A percentile compares a stretch with the other conserved stretches of the same genome.
Evolutionary conservation across 257 asterid species (phyloP).

Genomic region (Ajuga chamaepitys): DNA sequence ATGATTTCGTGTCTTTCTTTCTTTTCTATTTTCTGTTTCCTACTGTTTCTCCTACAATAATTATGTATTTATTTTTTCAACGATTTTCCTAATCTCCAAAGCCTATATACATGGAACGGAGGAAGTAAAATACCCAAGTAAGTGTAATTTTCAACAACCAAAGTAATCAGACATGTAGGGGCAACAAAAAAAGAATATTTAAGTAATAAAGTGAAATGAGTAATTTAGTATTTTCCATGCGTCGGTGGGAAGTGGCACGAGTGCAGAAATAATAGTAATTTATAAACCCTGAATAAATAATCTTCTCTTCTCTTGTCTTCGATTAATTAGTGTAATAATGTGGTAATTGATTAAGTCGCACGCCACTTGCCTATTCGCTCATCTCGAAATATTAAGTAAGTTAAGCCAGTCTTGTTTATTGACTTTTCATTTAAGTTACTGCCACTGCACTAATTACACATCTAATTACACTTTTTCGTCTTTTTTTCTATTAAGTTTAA

Average conservation of each 20-base stretch:
- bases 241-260: slow-evolving; percentile 33
- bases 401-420: slow-evolving; percentile 14
- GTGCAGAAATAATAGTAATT: slow-evolving; percentile 14
- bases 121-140: too few species aligned
- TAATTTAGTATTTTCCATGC: neutral
- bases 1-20: too few species aligned
- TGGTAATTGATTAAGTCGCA: slow-evolving; percentile 6
- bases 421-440: slow-evolving; percentile 18
- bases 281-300: slow-evolving; percentile 6
- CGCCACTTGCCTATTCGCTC: slow-evolving; percentile 5
- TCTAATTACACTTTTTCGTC: slow-evolving; percentile 7
- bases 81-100: too few species aligned
- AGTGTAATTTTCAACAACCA: neutral
- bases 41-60: too few species aligned
- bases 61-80: too few species aligned
- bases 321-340: slow-evolving; percentile 7
- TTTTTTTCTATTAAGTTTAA: slow-evolving; percentile 6
- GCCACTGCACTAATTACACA: slow-evolving; percentile 1
- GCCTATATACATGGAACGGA: too few species aligned
- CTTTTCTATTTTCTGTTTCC: too few species aligned
- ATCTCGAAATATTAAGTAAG: neutral
- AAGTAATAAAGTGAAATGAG: neutral
- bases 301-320: neutral
- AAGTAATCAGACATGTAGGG: neutral
- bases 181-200: neutral